These are phyloP conservation scores for Aspergillus homomorphus DNA, from an alignment of 495 filamentous ascomycete genomes.

Conservation along the genomic window DNA sequence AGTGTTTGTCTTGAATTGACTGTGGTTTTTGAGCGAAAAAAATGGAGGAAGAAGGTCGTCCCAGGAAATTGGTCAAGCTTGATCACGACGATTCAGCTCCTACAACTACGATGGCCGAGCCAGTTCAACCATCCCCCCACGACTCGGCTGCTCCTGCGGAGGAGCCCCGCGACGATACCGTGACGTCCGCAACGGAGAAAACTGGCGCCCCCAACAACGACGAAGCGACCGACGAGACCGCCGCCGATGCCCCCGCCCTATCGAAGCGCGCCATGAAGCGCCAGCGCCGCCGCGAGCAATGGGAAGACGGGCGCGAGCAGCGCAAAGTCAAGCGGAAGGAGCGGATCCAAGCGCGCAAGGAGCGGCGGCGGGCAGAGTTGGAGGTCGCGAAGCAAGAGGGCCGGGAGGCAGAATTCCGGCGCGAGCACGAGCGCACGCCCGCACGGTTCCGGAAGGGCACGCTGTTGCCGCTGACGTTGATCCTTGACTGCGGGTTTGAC, in stretches of 20 bases:
- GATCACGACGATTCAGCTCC: conserved; percentile 27
- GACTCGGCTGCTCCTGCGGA: conserved; percentile 30
- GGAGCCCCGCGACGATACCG: conserved; percentile 14
- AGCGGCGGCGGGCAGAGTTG: conserved; percentile 48
- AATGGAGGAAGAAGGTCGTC: conserved; percentile 55
- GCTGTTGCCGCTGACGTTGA: conserved; percentile 67
- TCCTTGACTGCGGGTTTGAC: conserved; percentile 93
- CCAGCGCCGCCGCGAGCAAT: conserved; percentile 58
- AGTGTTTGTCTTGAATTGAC: background rate
- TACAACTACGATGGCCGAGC: background rate
- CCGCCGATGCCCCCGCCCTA: conserved; percentile 37
- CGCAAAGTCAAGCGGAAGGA: conserved; percentile 71
- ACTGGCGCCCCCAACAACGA: conserved; percentile 6
- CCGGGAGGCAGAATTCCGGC: conserved; percentile 34
- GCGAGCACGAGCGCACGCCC: conserved; percentile 29
- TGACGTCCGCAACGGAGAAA: conserved; percentile 10
- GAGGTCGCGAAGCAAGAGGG: conserved; percentile 30
- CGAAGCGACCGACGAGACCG: conserved; percentile 11
- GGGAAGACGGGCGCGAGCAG: conserved; percentile 64
- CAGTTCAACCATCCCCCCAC: conserved; percentile 31
- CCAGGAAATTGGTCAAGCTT: conserved; percentile 51
- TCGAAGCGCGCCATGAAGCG: conserved; percentile 86
- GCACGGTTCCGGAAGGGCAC: conserved; percentile 35
- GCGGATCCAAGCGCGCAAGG: conserved; percentile 62
- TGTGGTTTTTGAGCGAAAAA: conserved; percentile 4